Conservation (phyloP, 2,329 filamentous ascomycete species). For the Fusarium pilosicola region DNA sequence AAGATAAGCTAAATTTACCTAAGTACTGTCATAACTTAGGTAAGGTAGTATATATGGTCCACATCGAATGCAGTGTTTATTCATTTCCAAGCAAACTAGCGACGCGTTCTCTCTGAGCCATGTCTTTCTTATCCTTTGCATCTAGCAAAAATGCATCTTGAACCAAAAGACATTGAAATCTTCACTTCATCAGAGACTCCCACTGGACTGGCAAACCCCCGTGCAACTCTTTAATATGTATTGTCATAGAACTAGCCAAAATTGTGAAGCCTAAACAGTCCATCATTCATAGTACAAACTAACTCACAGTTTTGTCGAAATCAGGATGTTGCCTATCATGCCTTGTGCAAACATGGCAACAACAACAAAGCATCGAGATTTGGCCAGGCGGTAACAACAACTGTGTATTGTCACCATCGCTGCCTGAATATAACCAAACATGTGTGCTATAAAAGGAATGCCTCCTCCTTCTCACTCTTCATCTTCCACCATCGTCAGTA, state of each 20-base stretch:
- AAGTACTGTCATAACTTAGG: too few relatives aligned
- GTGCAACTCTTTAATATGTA: fast-evolving
- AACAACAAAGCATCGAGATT: background rate
- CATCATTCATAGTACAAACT: background rate
- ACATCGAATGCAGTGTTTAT: background rate
- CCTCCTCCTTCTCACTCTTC: too few relatives aligned
- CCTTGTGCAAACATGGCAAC: background rate
- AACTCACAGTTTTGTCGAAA: background rate
- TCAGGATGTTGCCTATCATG: too few relatives aligned
- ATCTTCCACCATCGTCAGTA: too few relatives aligned
- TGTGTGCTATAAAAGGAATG: background rate
- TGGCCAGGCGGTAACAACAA: too few relatives aligned
- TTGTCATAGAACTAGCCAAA: fast-evolving
- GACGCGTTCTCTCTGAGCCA: too few relatives aligned
- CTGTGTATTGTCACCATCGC: fast-evolving
- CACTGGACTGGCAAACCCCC: fast-evolving
- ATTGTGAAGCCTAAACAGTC: background rate
- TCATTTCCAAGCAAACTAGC: too few relatives aligned
- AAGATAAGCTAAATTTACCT: fast-evolving
- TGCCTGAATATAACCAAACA: background rate
- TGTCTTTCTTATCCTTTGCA: background rate
- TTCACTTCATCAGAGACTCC: fast-evolving
- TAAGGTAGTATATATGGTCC: too few relatives aligned
- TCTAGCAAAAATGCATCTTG: background rate
- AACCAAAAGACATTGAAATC: background rate